Conservation (phyloP, 2,329 filamentous ascomycete species). For the Colletotrichum scovillei region DNA sequence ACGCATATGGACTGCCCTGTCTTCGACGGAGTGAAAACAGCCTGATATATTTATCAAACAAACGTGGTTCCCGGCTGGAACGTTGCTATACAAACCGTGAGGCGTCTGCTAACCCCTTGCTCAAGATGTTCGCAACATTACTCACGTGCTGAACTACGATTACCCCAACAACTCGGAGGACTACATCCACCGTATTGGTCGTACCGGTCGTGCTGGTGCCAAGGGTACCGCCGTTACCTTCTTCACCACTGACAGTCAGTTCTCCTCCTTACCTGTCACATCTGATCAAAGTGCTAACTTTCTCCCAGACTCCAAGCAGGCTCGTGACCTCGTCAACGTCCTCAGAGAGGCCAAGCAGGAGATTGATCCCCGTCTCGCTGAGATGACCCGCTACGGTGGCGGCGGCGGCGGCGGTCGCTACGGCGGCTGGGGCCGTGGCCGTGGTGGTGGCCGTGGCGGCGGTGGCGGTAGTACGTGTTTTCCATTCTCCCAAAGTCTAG, state of each 20-base stretch:
- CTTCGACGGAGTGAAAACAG: conserved; percentile 67
- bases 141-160: conserved; percentile 99
- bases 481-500: conserved; percentile 42
- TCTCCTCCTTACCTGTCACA: background rate
- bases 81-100: conserved; percentile 67
- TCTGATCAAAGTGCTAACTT: conserved; percentile 47
- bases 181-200: conserved; percentile 96
- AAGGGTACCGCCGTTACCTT: conserved; percentile 97
- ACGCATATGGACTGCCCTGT: conserved; percentile 71
- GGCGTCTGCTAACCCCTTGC: conserved; percentile 80
- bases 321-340: conserved; percentile 93
- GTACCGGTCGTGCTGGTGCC: conserved; percentile 94
- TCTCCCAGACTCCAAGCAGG: conserved; percentile 85
- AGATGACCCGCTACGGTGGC: conserved; percentile 94
- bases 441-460: conserved; percentile 59
- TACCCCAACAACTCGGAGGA: conserved; percentile 99
- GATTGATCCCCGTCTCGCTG: conserved; percentile 92
- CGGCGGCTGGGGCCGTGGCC: conserved; percentile 76
- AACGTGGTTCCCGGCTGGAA: conserved; percentile 66
- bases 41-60: conserved; percentile 62
- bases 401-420: conserved; percentile 82
- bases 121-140: conserved; percentile 99
- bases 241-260: conserved; percentile 99
- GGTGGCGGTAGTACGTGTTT: conserved; percentile 61
- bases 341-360: conserved; percentile 97